Evolutionary conservation across 129 eudicot species (phyloP).

Genomic region (Centrapalus pauciflorus): DNA sequence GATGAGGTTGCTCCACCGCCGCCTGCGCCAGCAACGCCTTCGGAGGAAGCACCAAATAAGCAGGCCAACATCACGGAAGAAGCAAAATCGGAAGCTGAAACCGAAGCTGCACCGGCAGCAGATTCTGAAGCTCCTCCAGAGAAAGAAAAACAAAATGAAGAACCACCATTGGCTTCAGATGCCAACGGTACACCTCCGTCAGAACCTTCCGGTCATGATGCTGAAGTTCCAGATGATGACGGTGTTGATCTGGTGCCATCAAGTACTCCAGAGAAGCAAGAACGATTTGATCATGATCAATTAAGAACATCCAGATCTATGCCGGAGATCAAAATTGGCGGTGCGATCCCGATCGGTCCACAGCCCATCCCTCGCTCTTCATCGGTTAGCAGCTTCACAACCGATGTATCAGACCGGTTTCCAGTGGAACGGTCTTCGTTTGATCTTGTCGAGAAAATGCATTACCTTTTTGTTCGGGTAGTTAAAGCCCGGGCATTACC

Average conservation of each 20-base stretch:
- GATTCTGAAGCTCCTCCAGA: conserved; percentile 5
- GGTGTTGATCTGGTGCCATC: conserved; percentile 14
- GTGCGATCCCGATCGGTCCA: conserved; percentile 36
- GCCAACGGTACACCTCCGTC: neutral
- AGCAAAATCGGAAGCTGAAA: conserved; percentile 9
- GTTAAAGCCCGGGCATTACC: conserved; percentile 81
- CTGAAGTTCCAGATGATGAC: neutral
- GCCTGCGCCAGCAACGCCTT: conserved; percentile 12
- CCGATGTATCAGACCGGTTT: conserved; percentile 51
- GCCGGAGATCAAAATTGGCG: conserved; percentile 50
- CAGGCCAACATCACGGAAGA: neutral
- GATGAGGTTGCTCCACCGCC: conserved; percentile 47
- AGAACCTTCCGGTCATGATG: conserved; percentile 5
- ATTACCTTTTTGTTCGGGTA: conserved; percentile 78
- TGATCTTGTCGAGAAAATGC: conserved; percentile 94
- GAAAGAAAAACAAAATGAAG: conserved; percentile 15
- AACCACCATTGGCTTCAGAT: conserved; percentile 14
- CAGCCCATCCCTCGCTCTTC: conserved; percentile 63
- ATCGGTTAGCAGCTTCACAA: conserved; percentile 63
- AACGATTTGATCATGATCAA: conserved; percentile 35
- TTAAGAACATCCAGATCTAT: conserved; percentile 53
- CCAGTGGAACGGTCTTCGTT: conserved; percentile 62
- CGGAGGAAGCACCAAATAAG: conserved; percentile 8
- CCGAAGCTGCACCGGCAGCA: neutral
- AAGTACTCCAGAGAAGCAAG: conserved; percentile 8